Conservation (phyloP, 176 grass and related monocot species). For the Themeda triandra region DNA sequence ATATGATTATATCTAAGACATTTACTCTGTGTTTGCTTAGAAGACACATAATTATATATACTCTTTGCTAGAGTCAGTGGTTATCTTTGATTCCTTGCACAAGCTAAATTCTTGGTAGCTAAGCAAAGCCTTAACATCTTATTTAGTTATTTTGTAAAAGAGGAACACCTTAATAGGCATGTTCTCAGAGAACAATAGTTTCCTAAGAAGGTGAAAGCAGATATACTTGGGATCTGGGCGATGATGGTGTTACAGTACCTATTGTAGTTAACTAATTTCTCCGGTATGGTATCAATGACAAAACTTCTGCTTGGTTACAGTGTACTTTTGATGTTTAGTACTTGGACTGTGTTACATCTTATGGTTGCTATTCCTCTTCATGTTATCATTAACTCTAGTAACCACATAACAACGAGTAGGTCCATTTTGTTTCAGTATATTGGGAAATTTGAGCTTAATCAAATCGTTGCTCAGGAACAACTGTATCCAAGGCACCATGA, state of each 20-base stretch:
- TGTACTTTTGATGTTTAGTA: background rate
- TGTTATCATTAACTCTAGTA: background rate
- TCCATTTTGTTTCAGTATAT: background rate
- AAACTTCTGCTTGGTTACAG: background rate
- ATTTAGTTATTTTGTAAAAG: slow-evolving; percentile 13
- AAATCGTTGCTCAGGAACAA: background rate
- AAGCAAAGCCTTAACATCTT: background rate
- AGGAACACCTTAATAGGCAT: background rate
- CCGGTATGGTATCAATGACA: background rate
- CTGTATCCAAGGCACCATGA: background rate
- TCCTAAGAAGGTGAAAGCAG: background rate
- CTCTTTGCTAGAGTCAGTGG: background rate
- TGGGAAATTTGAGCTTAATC: background rate
- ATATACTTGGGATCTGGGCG: background rate
- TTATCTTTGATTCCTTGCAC: background rate
- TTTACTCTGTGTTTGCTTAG: background rate
- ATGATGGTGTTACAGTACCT: background rate
- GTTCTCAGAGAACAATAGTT: slow-evolving; percentile 10
- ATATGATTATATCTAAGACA: background rate
- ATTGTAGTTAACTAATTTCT: background rate
- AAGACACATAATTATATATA: background rate
- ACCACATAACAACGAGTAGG: background rate
- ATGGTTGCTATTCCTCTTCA: background rate
- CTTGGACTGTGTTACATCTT: background rate
- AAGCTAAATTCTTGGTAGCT: background rate